Evolutionary conservation across 257 asterid species (phyloP).

Genomic region (Paulownia fortunei): DNA sequence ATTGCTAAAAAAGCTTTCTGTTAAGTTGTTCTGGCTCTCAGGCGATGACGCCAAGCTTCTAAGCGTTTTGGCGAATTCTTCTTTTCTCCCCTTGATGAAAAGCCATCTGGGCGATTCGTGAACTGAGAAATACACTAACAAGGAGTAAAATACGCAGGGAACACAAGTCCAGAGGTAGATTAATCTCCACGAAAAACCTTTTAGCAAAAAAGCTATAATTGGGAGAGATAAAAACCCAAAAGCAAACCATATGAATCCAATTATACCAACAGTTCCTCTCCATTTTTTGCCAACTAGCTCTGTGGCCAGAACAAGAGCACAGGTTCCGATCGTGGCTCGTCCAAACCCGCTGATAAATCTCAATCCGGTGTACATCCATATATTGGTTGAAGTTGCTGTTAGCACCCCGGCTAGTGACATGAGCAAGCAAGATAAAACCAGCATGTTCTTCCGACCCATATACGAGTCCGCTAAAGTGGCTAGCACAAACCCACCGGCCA

Average conservation of each 20-base stretch:
- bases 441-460: constrained; percentile 53
- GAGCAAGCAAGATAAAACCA: constrained; percentile 44
- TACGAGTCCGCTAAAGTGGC: constrained; percentile 48
- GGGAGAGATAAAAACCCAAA: constrained; percentile 59
- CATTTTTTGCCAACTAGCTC: constrained; percentile 57
- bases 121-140: constrained; percentile 41
- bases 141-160: constrained; percentile 40
- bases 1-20: not conserved
- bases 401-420: constrained; percentile 49
- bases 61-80: constrained; percentile 25
- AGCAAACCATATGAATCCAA: constrained; percentile 50
- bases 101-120: constrained; percentile 60
- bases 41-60: constrained; percentile 13
- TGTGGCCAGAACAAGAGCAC: constrained; percentile 50
- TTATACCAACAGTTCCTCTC: constrained; percentile 49
- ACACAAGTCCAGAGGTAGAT: constrained; percentile 45
- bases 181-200: constrained; percentile 48
- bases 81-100: constrained; percentile 34
- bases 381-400: constrained; percentile 44
- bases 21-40: not conserved
- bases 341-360: constrained; percentile 52
- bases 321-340: constrained; percentile 46
- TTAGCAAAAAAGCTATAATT: constrained; percentile 37
- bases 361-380: constrained; percentile 53
- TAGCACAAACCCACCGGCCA: constrained; percentile 54